Evolutionary conservation across 2,329 filamentous ascomycete genomes (phyloP), one percentile per base, ranked within the genome.

Genomic region (Uncinocarpus reesii): DNA sequence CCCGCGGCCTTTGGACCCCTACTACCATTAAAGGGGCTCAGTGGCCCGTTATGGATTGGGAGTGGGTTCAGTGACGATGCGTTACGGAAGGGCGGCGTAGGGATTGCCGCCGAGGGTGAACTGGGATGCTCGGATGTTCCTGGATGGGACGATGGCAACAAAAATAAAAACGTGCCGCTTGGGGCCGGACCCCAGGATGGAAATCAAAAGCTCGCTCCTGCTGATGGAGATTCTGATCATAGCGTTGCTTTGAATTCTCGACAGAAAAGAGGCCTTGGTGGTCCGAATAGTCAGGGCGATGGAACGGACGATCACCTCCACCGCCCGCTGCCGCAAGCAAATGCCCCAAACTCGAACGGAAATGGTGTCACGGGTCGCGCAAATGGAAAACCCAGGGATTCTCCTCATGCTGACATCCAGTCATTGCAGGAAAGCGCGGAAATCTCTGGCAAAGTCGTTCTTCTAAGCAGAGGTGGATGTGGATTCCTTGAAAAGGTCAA

Each of bases 401-500:
- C 63, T 32, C 63, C 69, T n/a, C 86, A 94, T 67, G 86, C 87
- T 52, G 87, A 95, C 65, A 95, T 95, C 53, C 86, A 94, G 63
- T 90, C 84, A 1, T 73, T 95, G 52, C 88, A 95, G 66, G 87
- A 95, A 67, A 81, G 81, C 46, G 88, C 90, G 18, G 90, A 96
- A 63, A 96, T 98, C 54, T 76, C 82, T 26, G 92, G 92, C 56
- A 96, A 95, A 67, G 80, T 98, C 41, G 92, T 94, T 1, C 72
- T 98, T 45, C 73, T 98, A 49, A 93, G 86, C 64, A 81, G 92
- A 48, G 92, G 92, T 50, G 92, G 90, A 6, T 98, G 92, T 65
- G 92, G 92, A 4, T 98, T 98, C 64, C 68, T 95, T 52, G 90
- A 96, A 62, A 98, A 98, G 67, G 87, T 92, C 54, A 90, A 93